These are phyloP conservation scores for Euphorbia peplus DNA, from an alignment of 345 rosid genomes.

Conservation along the genomic window DNA sequence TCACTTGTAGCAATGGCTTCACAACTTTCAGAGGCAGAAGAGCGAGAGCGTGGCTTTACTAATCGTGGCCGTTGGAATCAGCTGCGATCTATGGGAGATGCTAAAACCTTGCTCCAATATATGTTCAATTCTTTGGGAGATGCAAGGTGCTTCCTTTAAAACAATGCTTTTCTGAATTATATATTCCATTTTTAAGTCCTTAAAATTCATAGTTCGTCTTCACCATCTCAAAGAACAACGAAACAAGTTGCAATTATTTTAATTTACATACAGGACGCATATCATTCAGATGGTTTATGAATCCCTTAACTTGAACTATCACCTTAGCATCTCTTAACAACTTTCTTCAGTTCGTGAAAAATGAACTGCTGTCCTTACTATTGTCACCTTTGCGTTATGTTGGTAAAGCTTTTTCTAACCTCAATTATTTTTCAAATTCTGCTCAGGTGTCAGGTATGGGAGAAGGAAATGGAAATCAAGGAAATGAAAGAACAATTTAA, in stretches of 20 bases:
- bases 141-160: slow-evolving; percentile 52
- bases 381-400: not conserved
- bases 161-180: slow-evolving; percentile 9
- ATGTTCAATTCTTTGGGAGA: slow-evolving; percentile 88
- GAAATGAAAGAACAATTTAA: slow-evolving; percentile 92
- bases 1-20: slow-evolving; percentile 98
- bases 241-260: no score
- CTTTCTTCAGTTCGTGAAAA: no score
- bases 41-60: slow-evolving; percentile 82
- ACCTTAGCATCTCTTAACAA: no score
- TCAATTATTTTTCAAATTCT: slow-evolving; percentile 6
- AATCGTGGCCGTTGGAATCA: slow-evolving; percentile 99
- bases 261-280: no score
- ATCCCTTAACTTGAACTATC: no score
- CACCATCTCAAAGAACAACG: not conserved
- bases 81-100: slow-evolving; percentile 97
- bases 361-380: no score
- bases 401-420: slow-evolving; percentile 8
- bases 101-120: slow-evolving; percentile 90
- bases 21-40: slow-evolving; percentile 98
- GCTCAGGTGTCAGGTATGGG: slow-evolving; percentile 88
- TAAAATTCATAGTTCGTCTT: not conserved
- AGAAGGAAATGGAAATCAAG: slow-evolving; percentile 80
- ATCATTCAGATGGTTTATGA: no score
- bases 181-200: not conserved